Percentiles rank a stretch among this genome's conserved stretches.
These are phyloP conservation scores for Cymbomonas tetramitiformis DNA, from an alignment of 139 green algal genomes.

Conservation along the genomic window DNA sequence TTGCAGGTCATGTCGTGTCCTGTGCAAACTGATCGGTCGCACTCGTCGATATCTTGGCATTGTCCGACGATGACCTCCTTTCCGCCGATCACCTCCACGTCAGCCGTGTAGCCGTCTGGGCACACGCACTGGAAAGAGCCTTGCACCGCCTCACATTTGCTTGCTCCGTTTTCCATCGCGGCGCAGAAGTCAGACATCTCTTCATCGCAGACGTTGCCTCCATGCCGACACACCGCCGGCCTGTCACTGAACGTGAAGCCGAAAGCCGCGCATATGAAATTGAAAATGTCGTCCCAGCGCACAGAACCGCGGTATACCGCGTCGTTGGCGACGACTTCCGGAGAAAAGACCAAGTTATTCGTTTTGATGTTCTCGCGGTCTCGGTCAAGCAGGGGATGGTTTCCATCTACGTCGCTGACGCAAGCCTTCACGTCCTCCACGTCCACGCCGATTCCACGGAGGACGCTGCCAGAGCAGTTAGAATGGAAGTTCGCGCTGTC, in stretches of 20 bases:
- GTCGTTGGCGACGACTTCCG: conserved; percentile 76
- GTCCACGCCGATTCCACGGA: conserved; percentile 30
- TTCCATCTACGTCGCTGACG: conserved; percentile 31
- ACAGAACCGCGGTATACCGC: conserved; percentile 61
- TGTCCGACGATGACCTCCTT: too few species aligned
- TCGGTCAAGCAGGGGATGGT: not conserved
- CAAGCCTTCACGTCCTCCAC: conserved; percentile 27
- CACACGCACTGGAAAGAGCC: conserved; percentile 14
- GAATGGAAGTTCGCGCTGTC: conserved; percentile 39
- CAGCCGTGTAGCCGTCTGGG: conserved; percentile 15
- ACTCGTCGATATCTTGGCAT: conserved; percentile 35
- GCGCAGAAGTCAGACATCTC: conserved; percentile 6
- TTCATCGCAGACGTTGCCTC: not conserved
- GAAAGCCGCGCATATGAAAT: conserved; percentile 75
- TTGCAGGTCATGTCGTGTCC: conserved; percentile 21
- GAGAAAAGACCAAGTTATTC: conserved; percentile 61
- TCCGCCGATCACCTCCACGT: not conserved
- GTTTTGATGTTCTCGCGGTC: conserved; percentile 55
- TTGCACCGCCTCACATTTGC: not conserved
- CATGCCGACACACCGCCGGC: not conserved
- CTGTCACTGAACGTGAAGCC: not conserved
- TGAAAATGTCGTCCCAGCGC: conserved; percentile 43
- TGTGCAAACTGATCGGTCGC: conserved; percentile 18
- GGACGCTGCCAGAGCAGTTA: conserved; percentile 49
- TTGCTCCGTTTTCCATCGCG: not conserved